phyloP scores from a whole-genome alignment of 2,329 filamentous ascomycete genomes.

The Pestalotiopsis sp. region DNA sequence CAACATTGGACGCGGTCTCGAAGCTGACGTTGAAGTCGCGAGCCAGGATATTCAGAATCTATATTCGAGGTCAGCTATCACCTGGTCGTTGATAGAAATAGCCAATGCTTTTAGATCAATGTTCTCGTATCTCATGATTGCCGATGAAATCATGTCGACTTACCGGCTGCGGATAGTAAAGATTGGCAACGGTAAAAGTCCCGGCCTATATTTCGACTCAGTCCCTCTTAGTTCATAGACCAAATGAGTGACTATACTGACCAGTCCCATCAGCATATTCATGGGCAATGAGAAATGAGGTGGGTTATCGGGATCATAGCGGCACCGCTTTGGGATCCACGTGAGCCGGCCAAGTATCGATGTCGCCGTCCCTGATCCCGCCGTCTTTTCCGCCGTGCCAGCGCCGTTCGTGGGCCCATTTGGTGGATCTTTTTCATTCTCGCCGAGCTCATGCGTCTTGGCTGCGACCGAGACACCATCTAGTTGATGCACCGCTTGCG shows the following conservation, averaged over 20 bases:
- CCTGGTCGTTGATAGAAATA: background rate
- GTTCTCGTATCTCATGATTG: background rate
- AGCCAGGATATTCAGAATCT: slow-evolving; percentile 66
- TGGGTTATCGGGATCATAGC: slow-evolving; percentile 68
- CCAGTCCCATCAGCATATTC: slow-evolving; percentile 73
- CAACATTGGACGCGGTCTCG: slow-evolving; percentile 59
- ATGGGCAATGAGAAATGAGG: slow-evolving; percentile 68
- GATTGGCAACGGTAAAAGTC: slow-evolving; percentile 68
- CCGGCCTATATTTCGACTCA: slow-evolving; percentile 29
- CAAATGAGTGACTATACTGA: slow-evolving; percentile 27
- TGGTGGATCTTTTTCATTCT: background rate
- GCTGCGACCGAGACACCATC: background rate
- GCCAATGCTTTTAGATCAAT: background rate
- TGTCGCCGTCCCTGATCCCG: background rate
- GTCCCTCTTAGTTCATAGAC: background rate
- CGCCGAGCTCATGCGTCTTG: background rate
- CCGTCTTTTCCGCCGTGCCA: background rate
- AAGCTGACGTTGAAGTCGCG: slow-evolving; percentile 64
- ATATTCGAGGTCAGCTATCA: background rate
- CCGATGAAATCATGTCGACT: background rate
- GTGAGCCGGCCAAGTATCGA: slow-evolving; percentile 37
- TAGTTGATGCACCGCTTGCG: no score
- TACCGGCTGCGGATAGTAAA: slow-evolving; percentile 68
- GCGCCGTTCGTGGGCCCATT: background rate
- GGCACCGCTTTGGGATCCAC: slow-evolving; percentile 67